Percentiles rank a stretch among this genome's conserved stretches.
Conservation (phyloP, 768 basidiomycete species). For the Chiua virens region DNA sequence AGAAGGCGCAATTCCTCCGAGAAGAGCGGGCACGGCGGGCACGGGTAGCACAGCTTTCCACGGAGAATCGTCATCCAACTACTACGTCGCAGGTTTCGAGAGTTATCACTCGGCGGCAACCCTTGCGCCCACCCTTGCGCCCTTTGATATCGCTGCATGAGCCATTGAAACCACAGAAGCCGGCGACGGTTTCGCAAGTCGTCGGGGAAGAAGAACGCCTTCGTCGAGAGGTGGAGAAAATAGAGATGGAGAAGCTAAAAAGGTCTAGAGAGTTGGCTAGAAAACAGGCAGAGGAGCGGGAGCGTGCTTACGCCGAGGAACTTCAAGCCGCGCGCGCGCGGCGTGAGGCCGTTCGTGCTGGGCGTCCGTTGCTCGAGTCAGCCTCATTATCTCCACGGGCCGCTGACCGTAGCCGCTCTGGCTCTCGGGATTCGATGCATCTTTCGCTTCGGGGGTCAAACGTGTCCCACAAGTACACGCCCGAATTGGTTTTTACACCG, state of each 20-base stretch:
- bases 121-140: slow-evolving; percentile 8
- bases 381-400: slow-evolving; percentile 19
- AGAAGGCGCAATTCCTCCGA: slow-evolving; percentile 66
- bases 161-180: slow-evolving; percentile 4
- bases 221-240: slow-evolving; percentile 48
- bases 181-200: slow-evolving; percentile 2
- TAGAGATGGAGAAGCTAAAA: slow-evolving; percentile 51
- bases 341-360: slow-evolving; percentile 57
- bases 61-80: slow-evolving; percentile 34
- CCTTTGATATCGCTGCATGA: slow-evolving; percentile 18
- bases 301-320: slow-evolving; percentile 56
- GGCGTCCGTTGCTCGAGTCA: slow-evolving; percentile 30
- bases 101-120: slow-evolving; percentile 16
- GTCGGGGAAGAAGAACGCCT: slow-evolving; percentile 43
- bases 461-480: slow-evolving; percentile 45
- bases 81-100: slow-evolving; percentile 10
- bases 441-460: slow-evolving; percentile 21
- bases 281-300: slow-evolving; percentile 49
- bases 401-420: slow-evolving; percentile 35
- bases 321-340: slow-evolving; percentile 59
- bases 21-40: slow-evolving; percentile 56
- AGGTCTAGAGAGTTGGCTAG: slow-evolving; percentile 35
- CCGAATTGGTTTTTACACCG: slow-evolving; percentile 42
- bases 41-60: slow-evolving; percentile 29
- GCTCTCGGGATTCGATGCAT: slow-evolving; percentile 38